phyloP scores from a whole-genome alignment of 805 yeast species.

The Peterozyma xylosa region DNA sequence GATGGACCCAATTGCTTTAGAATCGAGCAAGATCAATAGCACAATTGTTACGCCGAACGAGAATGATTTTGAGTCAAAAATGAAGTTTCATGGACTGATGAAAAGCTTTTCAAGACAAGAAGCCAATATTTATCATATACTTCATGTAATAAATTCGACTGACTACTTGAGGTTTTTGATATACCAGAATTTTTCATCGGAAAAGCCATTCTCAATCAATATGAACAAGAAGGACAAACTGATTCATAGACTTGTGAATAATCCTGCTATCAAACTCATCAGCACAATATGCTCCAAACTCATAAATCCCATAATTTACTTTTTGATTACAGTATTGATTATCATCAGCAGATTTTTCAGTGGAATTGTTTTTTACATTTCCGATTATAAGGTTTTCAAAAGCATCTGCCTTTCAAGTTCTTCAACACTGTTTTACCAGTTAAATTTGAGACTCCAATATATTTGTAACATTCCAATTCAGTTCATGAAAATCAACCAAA shows the following conservation, averaged over 20 bases:
- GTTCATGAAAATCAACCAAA: slow-evolving; percentile 41
- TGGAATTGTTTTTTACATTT: slow-evolving; percentile 15
- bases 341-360: slow-evolving; percentile 10
- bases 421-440: slow-evolving; percentile 68
- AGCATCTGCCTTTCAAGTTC: slow-evolving; percentile 24
- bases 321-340: slow-evolving; percentile 6
- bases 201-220: not conserved
- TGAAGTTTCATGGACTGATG: slow-evolving; percentile 17
- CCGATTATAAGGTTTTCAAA: slow-evolving; percentile 21
- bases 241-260: slow-evolving; percentile 16
- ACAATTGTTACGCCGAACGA: slow-evolving; percentile 10
- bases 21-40: slow-evolving; percentile 30
- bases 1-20: slow-evolving; percentile 61
- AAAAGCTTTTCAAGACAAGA: slow-evolving; percentile 5
- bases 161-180: slow-evolving; percentile 3
- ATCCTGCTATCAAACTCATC: slow-evolving; percentile 13
- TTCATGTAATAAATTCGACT: slow-evolving; percentile 8
- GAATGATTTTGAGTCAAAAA: slow-evolving; percentile 18
- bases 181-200: not conserved
- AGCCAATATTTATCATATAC: slow-evolving; percentile 2
- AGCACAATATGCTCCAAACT: slow-evolving; percentile 16
- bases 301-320: slow-evolving; percentile 11
- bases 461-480: slow-evolving; percentile 75
- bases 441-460: slow-evolving; percentile 72
- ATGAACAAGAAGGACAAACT: slow-evolving; percentile 1